Base-by-base conservation (phyloP, 2,329 filamentous ascomycete species). In the Tothia fuscella region DNA sequence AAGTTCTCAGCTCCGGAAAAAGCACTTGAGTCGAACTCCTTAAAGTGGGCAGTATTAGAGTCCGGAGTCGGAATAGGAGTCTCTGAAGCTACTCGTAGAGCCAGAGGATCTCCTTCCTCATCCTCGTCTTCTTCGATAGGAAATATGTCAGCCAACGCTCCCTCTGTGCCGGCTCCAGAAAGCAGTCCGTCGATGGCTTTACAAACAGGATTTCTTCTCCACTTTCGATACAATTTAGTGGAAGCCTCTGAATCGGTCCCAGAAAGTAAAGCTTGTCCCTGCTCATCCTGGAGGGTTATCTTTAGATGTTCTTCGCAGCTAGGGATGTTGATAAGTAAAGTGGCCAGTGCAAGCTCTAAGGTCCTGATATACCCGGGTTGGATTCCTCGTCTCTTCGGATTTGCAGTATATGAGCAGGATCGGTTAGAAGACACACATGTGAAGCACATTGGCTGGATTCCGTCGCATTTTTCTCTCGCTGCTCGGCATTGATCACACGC, bases 311-410 rank as follows among this genome's bases (percentile, higher is more conserved):
- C 64, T 56, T 83, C 78, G 36, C 67, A 70, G 7, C 70, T 74
- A 12, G 74, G 67, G 26, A 76, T 69, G 42, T 72, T 71, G 45
- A 75, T 70, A 46, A 84, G 79, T 1, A 82, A 61, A 66, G 77
- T 77, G 10, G 77, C 78, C 42, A 82, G 66, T 7, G 78, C 71
- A 32, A 82, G 59, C 57, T 88, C 82, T 14, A 88, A 65, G 0
- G 80, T 80, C 25, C 81, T 72, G 42, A 88, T 79, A 53, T 87
- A 86, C 13, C 83, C 82, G n/a, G 82, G 82, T 51, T 82, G 82
- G 9, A 88, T 75, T 3, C 83, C 82, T 48, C 82, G 70, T 57
- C 86, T 86, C 59, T 84, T 85, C 6, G 80, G 76, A 41, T 76
- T 77, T 41, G 79, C 71, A 47, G 80, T 76, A 56, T 87, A 88